A percentile compares a stretch with the other conserved stretches of the same genome.
These are phyloP conservation scores for Telfairia occidentalis DNA, from an alignment of 331 rosid species.

Conservation along the genomic window DNA sequence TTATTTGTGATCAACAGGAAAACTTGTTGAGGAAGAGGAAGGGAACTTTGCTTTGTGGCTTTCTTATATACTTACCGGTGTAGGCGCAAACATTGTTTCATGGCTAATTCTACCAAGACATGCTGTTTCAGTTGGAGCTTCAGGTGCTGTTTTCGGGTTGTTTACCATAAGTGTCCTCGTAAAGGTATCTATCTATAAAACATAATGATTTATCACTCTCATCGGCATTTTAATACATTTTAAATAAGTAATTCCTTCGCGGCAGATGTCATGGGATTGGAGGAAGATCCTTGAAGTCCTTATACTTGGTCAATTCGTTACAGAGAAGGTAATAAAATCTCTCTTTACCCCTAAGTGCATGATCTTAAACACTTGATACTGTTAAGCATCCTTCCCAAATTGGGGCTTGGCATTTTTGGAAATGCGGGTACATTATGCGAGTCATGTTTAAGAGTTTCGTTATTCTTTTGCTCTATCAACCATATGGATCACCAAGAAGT, in stretches of 20 bases:
- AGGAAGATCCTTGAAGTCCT: slow-evolving; percentile 97
- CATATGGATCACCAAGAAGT: neutral
- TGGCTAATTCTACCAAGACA: slow-evolving; percentile 87
- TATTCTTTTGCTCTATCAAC: neutral
- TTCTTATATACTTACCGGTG: slow-evolving; percentile 78
- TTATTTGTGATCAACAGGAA: slow-evolving; percentile 38
- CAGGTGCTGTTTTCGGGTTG: slow-evolving; percentile 93
- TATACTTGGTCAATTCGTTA: slow-evolving; percentile 85
- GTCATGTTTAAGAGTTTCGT: neutral
- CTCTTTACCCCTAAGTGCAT: neutral
- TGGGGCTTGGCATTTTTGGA: neutral
- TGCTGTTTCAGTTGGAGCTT: slow-evolving; percentile 88
- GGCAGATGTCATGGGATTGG: slow-evolving; percentile 98
- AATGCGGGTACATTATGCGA: neutral
- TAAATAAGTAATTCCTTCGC: neutral
- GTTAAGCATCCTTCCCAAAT: neutral
- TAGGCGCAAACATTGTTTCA: slow-evolving; percentile 89
- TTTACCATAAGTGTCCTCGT: slow-evolving; percentile 84
- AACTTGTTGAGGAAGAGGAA: slow-evolving; percentile 98
- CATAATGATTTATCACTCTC: neutral
- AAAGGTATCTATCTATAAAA: slow-evolving; percentile 44
- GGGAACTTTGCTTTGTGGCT: slow-evolving; percentile 89
- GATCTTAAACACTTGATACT: neutral
- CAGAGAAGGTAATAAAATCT: slow-evolving; percentile 50
- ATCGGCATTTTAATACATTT: neutral